These are phyloP conservation scores for Suillus fuscotomentosus DNA, from an alignment of 768 basidiomycete genomes.

Conservation along the genomic window DNA sequence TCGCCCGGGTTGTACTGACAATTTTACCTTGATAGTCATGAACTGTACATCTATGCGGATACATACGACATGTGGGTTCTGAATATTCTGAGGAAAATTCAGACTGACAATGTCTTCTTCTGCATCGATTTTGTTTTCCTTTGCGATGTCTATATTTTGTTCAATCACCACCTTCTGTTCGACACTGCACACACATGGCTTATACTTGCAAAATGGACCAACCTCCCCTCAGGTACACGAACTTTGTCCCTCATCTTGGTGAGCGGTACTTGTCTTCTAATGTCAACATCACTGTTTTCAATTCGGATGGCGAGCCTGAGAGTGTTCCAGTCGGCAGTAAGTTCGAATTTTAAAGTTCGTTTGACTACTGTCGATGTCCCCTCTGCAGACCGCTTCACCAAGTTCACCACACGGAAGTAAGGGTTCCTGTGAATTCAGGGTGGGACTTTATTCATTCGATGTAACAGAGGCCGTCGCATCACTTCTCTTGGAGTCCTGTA, in stretches of 20 bases:
- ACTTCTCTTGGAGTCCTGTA: slow-evolving; percentile 81
- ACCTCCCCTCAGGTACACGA: slow-evolving; percentile 44
- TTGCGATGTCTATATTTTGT: not conserved
- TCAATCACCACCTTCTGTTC: not conserved
- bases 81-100: not conserved
- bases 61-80: slow-evolving; percentile 59
- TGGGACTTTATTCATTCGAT: not conserved
- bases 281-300: slow-evolving; percentile 74
- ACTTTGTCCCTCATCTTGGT: slow-evolving; percentile 63
- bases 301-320: slow-evolving; percentile 33
- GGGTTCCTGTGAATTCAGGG: slow-evolving; percentile 16
- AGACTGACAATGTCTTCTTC: not conserved
- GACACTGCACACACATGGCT: not conserved
- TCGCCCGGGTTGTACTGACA: not conserved
- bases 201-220: not conserved
- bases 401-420: slow-evolving; percentile 74
- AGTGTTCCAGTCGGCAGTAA: slow-evolving; percentile 47
- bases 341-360: slow-evolving; percentile 6
- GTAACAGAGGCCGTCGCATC: slow-evolving; percentile 58
- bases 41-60: slow-evolving; percentile 72
- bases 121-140: not conserved
- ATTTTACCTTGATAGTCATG: slow-evolving; percentile 51
- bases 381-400: slow-evolving; percentile 53
- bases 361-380: slow-evolving; percentile 26
- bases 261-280: slow-evolving; percentile 84